Percentiles rank a stretch among this genome's conserved stretches.
Evolutionary conservation across 2,329 filamentous ascomycete species (phyloP).

Genomic region (Ilyonectria robusta): DNA sequence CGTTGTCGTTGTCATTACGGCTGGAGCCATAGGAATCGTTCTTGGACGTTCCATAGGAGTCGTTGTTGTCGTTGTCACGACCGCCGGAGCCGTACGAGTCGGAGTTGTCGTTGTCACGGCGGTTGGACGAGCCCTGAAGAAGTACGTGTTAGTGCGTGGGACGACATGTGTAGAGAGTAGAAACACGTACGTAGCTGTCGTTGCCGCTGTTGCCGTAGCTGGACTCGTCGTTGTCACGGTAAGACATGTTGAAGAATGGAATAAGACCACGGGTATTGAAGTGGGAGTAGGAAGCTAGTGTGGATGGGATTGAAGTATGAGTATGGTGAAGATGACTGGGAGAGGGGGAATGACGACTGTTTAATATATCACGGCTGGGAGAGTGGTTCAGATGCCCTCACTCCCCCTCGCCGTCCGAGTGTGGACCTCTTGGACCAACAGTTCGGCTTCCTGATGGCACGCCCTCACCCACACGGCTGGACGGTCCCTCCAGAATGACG

Average conservation of each 20-base stretch:
- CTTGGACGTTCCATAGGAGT: slow-evolving; percentile 39
- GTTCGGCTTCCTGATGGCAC: slow-evolving; percentile 14
- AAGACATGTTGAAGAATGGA: slow-evolving; percentile 59
- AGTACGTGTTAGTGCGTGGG: slow-evolving; percentile 11
- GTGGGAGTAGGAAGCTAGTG: neutral
- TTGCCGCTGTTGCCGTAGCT: slow-evolving; percentile 50
- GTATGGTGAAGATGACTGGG: neutral
- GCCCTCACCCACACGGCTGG: slow-evolving; percentile 5
- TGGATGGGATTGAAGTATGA: neutral
- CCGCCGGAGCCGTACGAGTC: slow-evolving; percentile 34
- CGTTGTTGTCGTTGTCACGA: slow-evolving; percentile 33
- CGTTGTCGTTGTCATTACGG: slow-evolving; percentile 17
- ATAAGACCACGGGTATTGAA: neutral
- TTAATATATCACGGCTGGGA: slow-evolving; percentile 7
- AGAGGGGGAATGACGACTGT: neutral
- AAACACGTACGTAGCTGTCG: slow-evolving; percentile 29
- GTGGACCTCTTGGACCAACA: slow-evolving; percentile 32
- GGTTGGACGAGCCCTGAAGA: slow-evolving; percentile 34
- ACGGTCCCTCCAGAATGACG: slow-evolving; percentile 38
- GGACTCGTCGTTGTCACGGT: slow-evolving; percentile 59
- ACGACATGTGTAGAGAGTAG: neutral
- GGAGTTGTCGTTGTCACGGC: slow-evolving; percentile 23
- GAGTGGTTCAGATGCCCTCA: neutral
- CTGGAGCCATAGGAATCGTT: slow-evolving; percentile 32
- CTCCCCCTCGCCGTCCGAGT: slow-evolving; percentile 7